Evolutionary conservation across 495 filamentous ascomycete genomes (phyloP), one percentile per base, ranked within the genome.

Genomic region (Aspergillus steynii): DNA sequence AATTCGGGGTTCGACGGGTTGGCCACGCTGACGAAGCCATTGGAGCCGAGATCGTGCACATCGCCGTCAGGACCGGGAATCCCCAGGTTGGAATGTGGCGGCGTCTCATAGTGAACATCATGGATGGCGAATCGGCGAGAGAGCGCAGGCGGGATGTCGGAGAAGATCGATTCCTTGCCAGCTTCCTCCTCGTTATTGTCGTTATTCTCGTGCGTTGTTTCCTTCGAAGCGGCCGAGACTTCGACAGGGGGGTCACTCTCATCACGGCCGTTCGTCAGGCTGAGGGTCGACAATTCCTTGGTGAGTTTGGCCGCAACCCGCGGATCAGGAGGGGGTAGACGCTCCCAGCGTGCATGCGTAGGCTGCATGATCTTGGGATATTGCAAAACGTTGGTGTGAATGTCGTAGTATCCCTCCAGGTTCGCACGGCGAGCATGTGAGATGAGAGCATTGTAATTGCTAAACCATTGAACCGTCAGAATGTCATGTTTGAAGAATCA

Each of bases 321-420:
- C 1, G 64, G 61, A 31, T 76, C 74, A 9, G 73, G 58, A 42
- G 78, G 69, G 5, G 75, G 68, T 10, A 92, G 73, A 50, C 86
- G 84, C 74, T 93, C 91, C 82, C 93, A 91, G 56, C 86, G 86
- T 8, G 85, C 91, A 69, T 91, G 90, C 2, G 93, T 94, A 0
- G 95, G 92, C 75, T 99, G 96, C 82, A 90, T 97, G 65, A 83
- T 91, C 59, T 83, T 83, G 0, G 95, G 96, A 65, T 89, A 95
- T 64, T 91, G 89, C 82, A 97, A 90, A 47, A 79, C 65, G 70
- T 99, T 99, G 48, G 95, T 97, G 75, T 97, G 92, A 27, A 93
- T 84, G 64, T 99, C 93, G 71, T 99, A 99, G 28, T 92, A 79
- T 28, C 95, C 95, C 37, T 85, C 80, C 12, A 87, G 73, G 60